A percentile compares a stretch with the other conserved stretches of the same genome.
Evolutionary conservation across 345 rosid genomes (phyloP).

Genomic region (Kernera saxatilis): DNA sequence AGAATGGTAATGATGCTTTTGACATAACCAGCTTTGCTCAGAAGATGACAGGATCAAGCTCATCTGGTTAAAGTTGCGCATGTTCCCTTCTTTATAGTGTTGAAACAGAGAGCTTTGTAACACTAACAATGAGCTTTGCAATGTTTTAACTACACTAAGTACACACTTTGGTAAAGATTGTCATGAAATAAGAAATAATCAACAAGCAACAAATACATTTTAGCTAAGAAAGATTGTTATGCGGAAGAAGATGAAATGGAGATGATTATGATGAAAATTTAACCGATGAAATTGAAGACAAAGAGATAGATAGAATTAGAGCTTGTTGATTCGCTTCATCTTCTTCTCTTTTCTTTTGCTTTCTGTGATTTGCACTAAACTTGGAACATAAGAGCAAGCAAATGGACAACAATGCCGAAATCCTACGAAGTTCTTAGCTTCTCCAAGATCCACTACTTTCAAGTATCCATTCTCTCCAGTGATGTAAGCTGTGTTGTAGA

Average conservation of each 20-base stretch:
- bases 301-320: no score
- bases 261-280: neutral
- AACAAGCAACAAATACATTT: no score
- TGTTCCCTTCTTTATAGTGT: no score
- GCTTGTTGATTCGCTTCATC: neutral
- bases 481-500: neutral
- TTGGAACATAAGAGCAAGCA: neutral
- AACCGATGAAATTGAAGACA: neutral
- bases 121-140: no score
- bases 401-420: neutral
- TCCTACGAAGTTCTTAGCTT: no score
- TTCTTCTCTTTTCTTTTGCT: neutral
- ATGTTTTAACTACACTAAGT: no score
- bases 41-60: slow-evolving; percentile 20
- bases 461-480: neutral
- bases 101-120: no score
- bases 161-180: no score
- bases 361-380: neutral
- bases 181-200: no score
- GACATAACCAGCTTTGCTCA: slow-evolving; percentile 52
- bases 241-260: no score
- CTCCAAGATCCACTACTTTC: neutral
- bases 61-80: no score
- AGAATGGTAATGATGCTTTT: slow-evolving; percentile 39
- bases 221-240: no score